Conservation (phyloP, 2,329 filamentous ascomycete genomes). For the Dactylellina leptospora region DNA sequence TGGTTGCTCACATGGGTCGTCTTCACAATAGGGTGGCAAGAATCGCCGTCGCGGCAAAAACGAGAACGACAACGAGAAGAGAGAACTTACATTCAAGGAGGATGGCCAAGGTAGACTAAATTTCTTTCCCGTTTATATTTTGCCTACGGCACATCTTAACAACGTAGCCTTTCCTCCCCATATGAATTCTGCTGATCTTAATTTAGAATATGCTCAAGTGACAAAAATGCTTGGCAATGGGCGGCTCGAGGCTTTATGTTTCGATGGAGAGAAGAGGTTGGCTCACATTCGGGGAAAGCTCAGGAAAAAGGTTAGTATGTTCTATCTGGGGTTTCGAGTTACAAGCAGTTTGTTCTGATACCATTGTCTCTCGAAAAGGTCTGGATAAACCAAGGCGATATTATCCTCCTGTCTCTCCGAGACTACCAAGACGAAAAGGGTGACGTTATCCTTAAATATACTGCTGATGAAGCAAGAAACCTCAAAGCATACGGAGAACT, state of each 20-base stretch:
- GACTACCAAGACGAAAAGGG: conserved; percentile 96
- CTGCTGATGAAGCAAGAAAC: conserved; percentile 89
- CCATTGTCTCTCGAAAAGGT: conserved; percentile 64
- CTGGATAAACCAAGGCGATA: conserved; percentile 99
- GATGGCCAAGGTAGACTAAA: conserved; percentile 77
- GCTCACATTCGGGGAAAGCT: conserved; percentile 94
- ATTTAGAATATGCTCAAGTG: conserved; percentile 79
- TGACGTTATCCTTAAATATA: conserved; percentile 94
- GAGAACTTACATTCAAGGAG: conserved; percentile 98
- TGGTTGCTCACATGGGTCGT: too few relatives aligned
- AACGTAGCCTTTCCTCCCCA: too few relatives aligned
- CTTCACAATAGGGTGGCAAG: conserved; percentile 82
- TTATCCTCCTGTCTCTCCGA: conserved; percentile 85
- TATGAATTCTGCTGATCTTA: neutral
- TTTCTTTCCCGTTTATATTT: too few relatives aligned
- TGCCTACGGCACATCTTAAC: too few relatives aligned
- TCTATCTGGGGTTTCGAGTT: too few relatives aligned
- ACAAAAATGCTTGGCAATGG: conserved; percentile 97
- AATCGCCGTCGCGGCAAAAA: conserved; percentile 98
- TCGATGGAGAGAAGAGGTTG: conserved; percentile 87
- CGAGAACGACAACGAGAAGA: conserved; percentile 99
- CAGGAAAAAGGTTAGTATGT: conserved; percentile 77
- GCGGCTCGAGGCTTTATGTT: conserved; percentile 90
- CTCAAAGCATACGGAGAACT: conserved; percentile 98
- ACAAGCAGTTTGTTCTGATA: conserved; percentile 12